A percentile compares a stretch with the other conserved stretches of the same genome.
These are phyloP conservation scores for Ceratobasidium theobromae DNA, from an alignment of 1,284 basidiomycete genomes.

Conservation along the genomic window DNA sequence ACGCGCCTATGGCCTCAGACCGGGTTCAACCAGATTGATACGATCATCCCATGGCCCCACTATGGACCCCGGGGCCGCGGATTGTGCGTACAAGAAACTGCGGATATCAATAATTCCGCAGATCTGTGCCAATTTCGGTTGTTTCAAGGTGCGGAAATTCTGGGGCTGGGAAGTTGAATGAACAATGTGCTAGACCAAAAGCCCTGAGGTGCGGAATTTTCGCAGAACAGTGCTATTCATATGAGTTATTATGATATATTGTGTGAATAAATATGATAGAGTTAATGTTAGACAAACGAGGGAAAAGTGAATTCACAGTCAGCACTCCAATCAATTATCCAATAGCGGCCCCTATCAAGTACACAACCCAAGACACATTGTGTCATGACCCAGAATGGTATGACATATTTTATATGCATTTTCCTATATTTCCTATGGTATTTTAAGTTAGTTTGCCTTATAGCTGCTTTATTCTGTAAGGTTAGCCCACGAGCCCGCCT, in stretches of 20 bases:
- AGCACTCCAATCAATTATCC: conserved; percentile 40
- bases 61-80: background rate
- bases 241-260: background rate
- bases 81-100: background rate
- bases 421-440: no score
- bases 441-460: no score
- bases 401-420: no score
- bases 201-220: background rate
- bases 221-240: background rate
- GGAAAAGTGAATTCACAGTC: conserved; percentile 1
- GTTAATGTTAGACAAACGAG: background rate
- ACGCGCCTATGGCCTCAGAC: background rate
- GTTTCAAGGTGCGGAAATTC: background rate
- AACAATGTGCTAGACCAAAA: background rate
- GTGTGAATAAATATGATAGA: background rate
- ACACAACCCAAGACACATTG: conserved; percentile 37
- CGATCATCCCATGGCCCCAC: background rate
- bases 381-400: conserved; percentile 18
- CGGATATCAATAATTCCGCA: background rate
- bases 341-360: conserved; percentile 36
- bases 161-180: background rate
- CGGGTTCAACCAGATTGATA: background rate
- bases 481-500: no score
- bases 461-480: no score
- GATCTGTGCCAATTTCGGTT: background rate